These are phyloP conservation scores for Torulaspora globosa DNA, from an alignment of 1,139 yeast species.

Conservation along the genomic window DNA sequence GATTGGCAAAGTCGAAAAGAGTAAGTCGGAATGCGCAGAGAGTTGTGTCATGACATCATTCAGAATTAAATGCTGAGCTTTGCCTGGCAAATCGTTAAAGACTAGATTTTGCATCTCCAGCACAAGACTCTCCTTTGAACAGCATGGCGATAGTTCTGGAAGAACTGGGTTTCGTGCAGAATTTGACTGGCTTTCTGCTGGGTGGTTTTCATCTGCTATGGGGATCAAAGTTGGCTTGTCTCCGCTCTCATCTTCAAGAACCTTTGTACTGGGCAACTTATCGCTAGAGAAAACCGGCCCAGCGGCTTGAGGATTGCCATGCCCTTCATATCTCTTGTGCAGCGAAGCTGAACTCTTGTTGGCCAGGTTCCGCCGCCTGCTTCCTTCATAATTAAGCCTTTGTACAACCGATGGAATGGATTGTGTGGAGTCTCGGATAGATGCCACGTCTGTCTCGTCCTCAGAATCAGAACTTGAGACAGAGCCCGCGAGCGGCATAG, in stretches of 20 bases:
- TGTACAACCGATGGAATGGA: slow-evolving; percentile 32
- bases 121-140: slow-evolving; percentile 29
- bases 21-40: slow-evolving; percentile 59
- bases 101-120: slow-evolving; percentile 45
- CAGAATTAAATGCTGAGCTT: slow-evolving; percentile 82
- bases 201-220: slow-evolving; percentile 38
- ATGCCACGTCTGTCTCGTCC: slow-evolving; percentile 23
- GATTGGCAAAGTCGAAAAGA: slow-evolving; percentile 86
- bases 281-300: slow-evolving; percentile 76
- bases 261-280: slow-evolving; percentile 69
- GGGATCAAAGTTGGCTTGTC: slow-evolving; percentile 56
- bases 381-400: slow-evolving; percentile 23
- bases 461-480: slow-evolving; percentile 22
- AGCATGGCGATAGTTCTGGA: slow-evolving; percentile 30
- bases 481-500: slow-evolving; percentile 37
- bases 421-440: slow-evolving; percentile 16
- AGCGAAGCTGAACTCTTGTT: slow-evolving; percentile 2
- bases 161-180: slow-evolving; percentile 20
- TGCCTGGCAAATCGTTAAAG: slow-evolving; percentile 83
- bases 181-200: slow-evolving; percentile 9
- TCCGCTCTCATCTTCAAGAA: slow-evolving; percentile 65
- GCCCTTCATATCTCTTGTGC: slow-evolving; percentile 35
- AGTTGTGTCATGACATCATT: slow-evolving; percentile 76
- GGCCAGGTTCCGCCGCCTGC: slow-evolving; percentile 28
- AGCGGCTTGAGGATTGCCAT: slow-evolving; percentile 18